phyloP scores from a whole-genome alignment of 2,329 filamentous ascomycete species.

The Penicillium vulpinum region DNA sequence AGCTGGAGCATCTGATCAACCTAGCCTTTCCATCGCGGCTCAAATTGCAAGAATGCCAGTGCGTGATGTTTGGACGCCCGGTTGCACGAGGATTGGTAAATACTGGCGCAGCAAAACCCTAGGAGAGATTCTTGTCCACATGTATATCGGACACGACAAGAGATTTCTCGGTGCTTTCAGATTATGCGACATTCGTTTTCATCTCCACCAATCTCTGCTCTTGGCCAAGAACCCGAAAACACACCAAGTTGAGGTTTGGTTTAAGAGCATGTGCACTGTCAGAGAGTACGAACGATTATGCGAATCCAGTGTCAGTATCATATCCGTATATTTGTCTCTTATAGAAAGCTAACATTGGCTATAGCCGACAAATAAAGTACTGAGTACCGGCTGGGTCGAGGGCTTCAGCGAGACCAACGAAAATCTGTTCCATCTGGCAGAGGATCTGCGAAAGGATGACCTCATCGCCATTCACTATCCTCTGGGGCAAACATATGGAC shows the following conservation, averaged over 20 bases:
- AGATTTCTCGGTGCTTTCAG: not conserved
- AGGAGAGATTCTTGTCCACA: not conserved
- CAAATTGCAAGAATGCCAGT: not conserved
- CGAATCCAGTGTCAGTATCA: not conserved
- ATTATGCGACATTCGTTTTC: not conserved
- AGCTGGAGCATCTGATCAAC: not conserved
- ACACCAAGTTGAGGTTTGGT: not conserved
- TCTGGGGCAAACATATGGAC: not conserved
- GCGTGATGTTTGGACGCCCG: not conserved
- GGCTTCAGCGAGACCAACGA: slow-evolving; percentile 35
- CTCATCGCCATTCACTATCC: slow-evolving; percentile 34
- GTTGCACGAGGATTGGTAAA: not conserved
- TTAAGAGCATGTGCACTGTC: slow-evolving; percentile 1
- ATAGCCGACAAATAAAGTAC: not conserved
- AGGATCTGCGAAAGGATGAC: slow-evolving; percentile 27
- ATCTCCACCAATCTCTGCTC: not conserved
- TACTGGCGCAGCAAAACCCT: not conserved
- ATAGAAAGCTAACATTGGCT: not conserved
- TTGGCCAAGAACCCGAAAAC: not conserved
- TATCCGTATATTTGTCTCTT: not conserved
- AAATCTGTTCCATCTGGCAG: slow-evolving; percentile 27
- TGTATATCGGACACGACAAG: not conserved
- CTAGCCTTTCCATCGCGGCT: not conserved
- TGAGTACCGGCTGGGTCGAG: slow-evolving; percentile 36
- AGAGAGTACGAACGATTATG: not conserved